These are phyloP conservation scores for Phytophthora idaei DNA, from an alignment of 352 stramenopile genomes.

Conservation along the genomic window DNA sequence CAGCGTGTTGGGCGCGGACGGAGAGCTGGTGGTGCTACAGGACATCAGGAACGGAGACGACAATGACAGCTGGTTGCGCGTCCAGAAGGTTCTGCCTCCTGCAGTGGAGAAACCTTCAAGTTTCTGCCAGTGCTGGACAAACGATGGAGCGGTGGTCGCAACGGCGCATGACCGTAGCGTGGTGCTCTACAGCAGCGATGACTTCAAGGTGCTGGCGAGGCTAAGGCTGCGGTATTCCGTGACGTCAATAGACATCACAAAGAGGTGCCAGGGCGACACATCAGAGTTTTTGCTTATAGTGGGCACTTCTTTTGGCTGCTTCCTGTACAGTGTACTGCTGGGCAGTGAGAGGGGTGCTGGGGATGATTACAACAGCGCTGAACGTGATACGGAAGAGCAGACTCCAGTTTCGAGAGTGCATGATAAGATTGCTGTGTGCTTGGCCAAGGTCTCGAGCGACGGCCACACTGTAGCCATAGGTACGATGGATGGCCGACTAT, in stretches of 20 bases:
- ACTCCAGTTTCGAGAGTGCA: constrained; percentile 26
- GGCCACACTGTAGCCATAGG: constrained; percentile 41
- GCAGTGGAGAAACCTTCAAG: constrained; percentile 15
- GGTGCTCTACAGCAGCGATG: constrained; percentile 37
- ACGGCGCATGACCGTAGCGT: constrained; percentile 41
- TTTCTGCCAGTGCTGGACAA: constrained; percentile 65
- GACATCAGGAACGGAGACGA: constrained; percentile 2
- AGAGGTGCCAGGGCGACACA: background rate
- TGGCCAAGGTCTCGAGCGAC: constrained; percentile 48
- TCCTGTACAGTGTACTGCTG: constrained; percentile 41
- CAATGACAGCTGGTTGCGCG: constrained; percentile 23
- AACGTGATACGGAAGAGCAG: background rate
- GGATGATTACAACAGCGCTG: background rate
- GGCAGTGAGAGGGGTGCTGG: background rate
- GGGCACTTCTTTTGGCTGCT: constrained; percentile 41
- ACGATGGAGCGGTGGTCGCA: constrained; percentile 33
- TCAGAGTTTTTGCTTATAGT: constrained; percentile 30
- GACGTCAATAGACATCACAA: constrained; percentile 40
- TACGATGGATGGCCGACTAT: constrained; percentile 58
- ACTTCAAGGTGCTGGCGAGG: constrained; percentile 20
- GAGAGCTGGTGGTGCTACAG: constrained; percentile 57
- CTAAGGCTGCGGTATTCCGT: constrained; percentile 43
- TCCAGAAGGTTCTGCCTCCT: constrained; percentile 46
- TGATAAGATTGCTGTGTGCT: constrained; percentile 41
- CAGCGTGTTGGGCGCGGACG: constrained; percentile 59